phyloP scores from a whole-genome alignment of 495 filamentous ascomycete genomes.

The Parathielavia appendiculata region DNA sequence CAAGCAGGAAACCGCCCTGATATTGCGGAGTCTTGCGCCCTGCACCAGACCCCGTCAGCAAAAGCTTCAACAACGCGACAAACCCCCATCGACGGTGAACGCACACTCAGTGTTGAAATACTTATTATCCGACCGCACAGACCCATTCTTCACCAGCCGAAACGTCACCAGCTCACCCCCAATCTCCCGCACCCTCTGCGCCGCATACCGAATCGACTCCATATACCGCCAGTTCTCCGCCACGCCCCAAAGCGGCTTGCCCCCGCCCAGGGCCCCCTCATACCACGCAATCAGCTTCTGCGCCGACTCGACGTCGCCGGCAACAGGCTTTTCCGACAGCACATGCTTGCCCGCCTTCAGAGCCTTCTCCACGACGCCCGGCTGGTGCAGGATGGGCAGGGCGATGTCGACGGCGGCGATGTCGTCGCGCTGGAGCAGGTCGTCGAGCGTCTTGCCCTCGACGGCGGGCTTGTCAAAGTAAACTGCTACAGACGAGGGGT shows the following conservation, averaged over 20 bases:
- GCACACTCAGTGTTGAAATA: slow-evolving; percentile 56
- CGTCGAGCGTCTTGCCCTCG: slow-evolving; percentile 47
- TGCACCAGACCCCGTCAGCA: slow-evolving; percentile 7
- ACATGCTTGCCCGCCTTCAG: slow-evolving; percentile 72
- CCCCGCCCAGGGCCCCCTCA: slow-evolving; percentile 31
- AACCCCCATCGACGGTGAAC: not conserved
- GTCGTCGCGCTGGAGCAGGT: slow-evolving; percentile 59
- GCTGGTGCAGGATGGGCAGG: slow-evolving; percentile 59
- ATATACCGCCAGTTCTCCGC: slow-evolving; percentile 74
- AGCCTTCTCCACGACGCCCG: slow-evolving; percentile 51
- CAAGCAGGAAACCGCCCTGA: slow-evolving; percentile 74
- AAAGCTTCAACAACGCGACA: not conserved
- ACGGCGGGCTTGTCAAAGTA: slow-evolving; percentile 52
- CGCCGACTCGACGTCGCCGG: slow-evolving; percentile 56
- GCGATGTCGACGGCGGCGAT: slow-evolving; percentile 65
- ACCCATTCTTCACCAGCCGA: slow-evolving; percentile 48
- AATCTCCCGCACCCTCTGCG: slow-evolving; percentile 50
- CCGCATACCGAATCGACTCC: slow-evolving; percentile 50
- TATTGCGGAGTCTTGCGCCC: slow-evolving; percentile 68
- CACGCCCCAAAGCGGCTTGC: slow-evolving; percentile 55
- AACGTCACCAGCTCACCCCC: slow-evolving; percentile 67
- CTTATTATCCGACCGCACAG: slow-evolving; percentile 47
- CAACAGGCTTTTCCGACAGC: slow-evolving; percentile 75
- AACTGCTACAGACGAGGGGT: slow-evolving; percentile 39
- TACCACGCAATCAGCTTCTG: slow-evolving; percentile 59